Conservation (phyloP, 1,284 basidiomycete genomes). For the Moniliophthora roreri region DNA sequence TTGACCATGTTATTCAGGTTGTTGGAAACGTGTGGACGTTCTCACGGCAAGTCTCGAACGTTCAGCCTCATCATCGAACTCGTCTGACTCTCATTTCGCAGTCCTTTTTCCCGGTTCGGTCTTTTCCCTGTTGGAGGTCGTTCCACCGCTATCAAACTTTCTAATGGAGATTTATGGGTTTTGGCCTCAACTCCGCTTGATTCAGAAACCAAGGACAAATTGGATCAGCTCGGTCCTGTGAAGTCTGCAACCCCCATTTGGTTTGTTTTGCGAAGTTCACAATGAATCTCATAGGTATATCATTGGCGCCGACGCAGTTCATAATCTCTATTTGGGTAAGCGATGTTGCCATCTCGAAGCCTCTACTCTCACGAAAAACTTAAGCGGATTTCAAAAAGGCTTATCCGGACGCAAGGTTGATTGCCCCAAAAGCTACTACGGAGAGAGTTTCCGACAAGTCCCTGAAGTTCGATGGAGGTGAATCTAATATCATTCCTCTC, state of each 20-base stretch:
- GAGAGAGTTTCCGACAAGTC: slow-evolving; percentile 40
- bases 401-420: slow-evolving; percentile 77
- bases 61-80: background rate
- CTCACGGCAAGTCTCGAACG: slow-evolving; percentile 55
- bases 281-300: slow-evolving; percentile 50
- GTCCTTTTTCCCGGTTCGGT: slow-evolving; percentile 70
- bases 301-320: slow-evolving; percentile 61
- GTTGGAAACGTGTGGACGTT: slow-evolving; percentile 70
- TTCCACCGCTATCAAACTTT: slow-evolving; percentile 80
- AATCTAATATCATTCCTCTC: background rate
- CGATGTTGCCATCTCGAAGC: background rate
- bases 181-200: slow-evolving; percentile 84
- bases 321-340: slow-evolving; percentile 65
- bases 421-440: slow-evolving; percentile 61
- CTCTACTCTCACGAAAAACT: background rate
- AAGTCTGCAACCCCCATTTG: slow-evolving; percentile 42
- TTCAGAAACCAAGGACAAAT: slow-evolving; percentile 66
- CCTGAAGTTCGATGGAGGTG: slow-evolving; percentile 60
- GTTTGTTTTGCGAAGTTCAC: background rate
- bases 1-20: slow-evolving; percentile 40
- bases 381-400: slow-evolving; percentile 69
- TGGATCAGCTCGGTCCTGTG: slow-evolving; percentile 77
- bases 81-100: slow-evolving; percentile 24
- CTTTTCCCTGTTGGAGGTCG: slow-evolving; percentile 77
- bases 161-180: slow-evolving; percentile 76